Conservation (phyloP, 202 grass and related monocot genomes). For the Carex arenaria region DNA sequence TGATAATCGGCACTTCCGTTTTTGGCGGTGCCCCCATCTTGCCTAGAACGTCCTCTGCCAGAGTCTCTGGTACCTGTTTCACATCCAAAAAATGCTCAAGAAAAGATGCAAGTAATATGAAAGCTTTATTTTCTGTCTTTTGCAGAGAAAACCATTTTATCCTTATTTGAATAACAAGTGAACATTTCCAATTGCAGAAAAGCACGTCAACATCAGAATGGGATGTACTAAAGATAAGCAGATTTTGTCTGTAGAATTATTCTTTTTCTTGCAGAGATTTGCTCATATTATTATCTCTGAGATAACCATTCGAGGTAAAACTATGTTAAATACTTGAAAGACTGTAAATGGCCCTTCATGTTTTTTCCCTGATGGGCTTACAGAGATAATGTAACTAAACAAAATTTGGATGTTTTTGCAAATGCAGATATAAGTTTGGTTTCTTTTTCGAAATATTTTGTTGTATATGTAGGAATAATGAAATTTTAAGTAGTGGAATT, state of each 20-base stretch:
- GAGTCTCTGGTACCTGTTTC: conserved; percentile 70
- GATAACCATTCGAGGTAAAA: neutral
- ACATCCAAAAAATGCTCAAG: neutral
- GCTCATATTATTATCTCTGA: neutral
- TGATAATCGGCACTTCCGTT: conserved; percentile 57
- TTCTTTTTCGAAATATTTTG: neutral
- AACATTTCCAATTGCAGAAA: neutral
- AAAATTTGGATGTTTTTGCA: neutral
- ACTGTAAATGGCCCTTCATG: neutral
- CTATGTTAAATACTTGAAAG: neutral
- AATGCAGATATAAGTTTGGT: neutral
- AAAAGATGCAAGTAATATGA: neutral
- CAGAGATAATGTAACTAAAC: neutral
- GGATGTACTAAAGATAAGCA: neutral
- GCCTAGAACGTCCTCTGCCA: conserved; percentile 67
- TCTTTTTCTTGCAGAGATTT: neutral
- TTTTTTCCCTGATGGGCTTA: neutral
- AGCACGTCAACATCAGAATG: neutral
- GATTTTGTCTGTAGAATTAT: neutral
- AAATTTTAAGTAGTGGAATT: neutral
- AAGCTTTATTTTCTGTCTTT: neutral
- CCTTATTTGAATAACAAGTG: neutral
- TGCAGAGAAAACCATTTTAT: neutral
- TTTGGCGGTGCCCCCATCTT: conserved; percentile 90
- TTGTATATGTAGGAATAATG: neutral